Percentiles rank a stretch among this genome's conserved stretches.
These are phyloP conservation scores for Scedosporium aurantiacum DNA, from an alignment of 2,329 filamentous ascomycete genomes.

Conservation along the genomic window DNA sequence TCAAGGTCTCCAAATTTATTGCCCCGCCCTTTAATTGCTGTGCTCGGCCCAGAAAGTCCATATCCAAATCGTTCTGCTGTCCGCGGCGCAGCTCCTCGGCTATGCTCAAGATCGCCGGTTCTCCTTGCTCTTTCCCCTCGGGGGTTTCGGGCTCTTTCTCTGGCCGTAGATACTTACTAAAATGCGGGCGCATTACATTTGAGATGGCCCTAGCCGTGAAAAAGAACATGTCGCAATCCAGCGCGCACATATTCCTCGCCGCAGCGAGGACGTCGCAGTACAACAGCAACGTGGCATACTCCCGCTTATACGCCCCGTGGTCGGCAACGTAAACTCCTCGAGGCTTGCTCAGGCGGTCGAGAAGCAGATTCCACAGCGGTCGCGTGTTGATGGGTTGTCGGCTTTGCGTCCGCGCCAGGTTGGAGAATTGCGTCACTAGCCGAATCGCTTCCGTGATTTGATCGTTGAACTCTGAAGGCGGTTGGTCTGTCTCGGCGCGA, in stretches of 20 bases:
- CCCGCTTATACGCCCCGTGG: neutral
- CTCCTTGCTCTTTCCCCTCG: neutral
- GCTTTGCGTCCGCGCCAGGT: neutral
- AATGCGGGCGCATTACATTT: neutral
- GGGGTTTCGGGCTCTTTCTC: neutral
- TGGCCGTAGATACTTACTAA: neutral
- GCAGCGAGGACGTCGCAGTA: neutral
- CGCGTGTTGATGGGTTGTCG: neutral
- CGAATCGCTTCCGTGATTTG: conserved; percentile 5
- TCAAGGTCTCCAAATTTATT: neutral
- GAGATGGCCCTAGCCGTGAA: neutral
- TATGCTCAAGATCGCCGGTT: neutral
- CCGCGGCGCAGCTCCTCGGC: neutral
- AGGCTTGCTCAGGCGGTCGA: neutral
- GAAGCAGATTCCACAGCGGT: conserved; percentile 1
- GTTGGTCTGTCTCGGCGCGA: neutral
- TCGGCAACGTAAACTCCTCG: neutral
- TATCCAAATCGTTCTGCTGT: neutral
- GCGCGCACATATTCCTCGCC: neutral
- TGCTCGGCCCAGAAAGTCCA: neutral
- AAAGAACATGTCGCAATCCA: conserved; percentile 4
- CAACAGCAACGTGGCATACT: neutral
- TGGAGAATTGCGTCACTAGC: conserved; percentile 7
- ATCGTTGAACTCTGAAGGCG: neutral
- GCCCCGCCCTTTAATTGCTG: neutral